Evolutionary conservation across 2,329 filamentous ascomycete genomes (phyloP).

Genomic region (Sporothrix dimorphospora): DNA sequence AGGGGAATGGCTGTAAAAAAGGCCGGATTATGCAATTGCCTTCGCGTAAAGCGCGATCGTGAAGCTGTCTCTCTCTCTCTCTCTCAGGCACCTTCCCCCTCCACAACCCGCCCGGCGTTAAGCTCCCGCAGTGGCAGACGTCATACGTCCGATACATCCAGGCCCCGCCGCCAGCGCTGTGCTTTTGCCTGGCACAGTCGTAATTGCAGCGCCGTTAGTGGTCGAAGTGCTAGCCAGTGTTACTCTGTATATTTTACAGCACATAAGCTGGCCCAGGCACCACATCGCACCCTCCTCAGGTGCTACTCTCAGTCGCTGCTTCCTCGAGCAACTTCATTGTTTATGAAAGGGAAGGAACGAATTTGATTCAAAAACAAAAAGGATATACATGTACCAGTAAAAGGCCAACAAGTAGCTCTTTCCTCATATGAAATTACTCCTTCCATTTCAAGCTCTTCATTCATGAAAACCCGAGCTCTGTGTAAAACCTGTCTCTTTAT

Average conservation of each 20-base stretch:
- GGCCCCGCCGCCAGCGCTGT: not conserved
- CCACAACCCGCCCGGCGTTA: slow-evolving; percentile 4
- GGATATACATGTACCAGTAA: not conserved
- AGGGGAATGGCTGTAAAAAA: not conserved
- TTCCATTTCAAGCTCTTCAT: not conserved
- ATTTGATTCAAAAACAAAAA: not conserved
- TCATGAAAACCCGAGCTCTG: too few relatives aligned
- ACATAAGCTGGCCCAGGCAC: not conserved
- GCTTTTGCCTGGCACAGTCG: not conserved
- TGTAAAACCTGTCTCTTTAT: not conserved
- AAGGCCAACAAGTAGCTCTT: not conserved
- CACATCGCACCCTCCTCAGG: not conserved
- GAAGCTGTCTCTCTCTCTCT: not conserved
- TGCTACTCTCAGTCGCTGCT: not conserved
- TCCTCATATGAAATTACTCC: not conserved
- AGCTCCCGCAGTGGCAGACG: not conserved
- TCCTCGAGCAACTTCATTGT: not conserved
- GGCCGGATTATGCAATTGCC: slow-evolving; percentile 19
- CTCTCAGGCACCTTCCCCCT: not conserved
- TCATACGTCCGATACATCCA: slow-evolving; percentile 8
- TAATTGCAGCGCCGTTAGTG: not conserved
- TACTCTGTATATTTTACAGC: not conserved
- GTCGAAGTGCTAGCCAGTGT: not conserved
- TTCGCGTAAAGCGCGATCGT: slow-evolving; percentile 17
- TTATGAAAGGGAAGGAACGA: not conserved